phyloP scores from a whole-genome alignment of 2,329 filamentous ascomycete genomes.

The Ophiostoma sp. region DNA sequence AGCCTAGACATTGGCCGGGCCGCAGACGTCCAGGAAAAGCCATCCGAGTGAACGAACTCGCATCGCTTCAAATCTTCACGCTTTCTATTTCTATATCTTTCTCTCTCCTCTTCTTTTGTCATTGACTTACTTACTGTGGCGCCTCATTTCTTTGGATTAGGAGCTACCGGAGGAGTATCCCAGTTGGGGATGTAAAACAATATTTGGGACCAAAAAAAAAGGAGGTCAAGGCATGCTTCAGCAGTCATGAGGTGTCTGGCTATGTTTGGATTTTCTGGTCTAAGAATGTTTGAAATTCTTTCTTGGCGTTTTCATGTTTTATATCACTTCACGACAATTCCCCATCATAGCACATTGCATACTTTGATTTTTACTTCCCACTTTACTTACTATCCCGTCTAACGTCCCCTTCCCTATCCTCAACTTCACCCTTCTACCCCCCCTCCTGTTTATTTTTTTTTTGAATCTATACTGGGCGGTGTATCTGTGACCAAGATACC shows the following conservation, averaged over 20 bases:
- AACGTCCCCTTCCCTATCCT: not conserved
- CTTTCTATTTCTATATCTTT: not conserved
- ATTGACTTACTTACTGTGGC: not conserved
- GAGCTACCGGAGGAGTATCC: not conserved
- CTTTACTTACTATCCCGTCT: not conserved
- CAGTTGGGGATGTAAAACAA: not conserved
- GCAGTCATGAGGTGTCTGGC: not conserved
- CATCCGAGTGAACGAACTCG: not conserved
- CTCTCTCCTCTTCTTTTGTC: not conserved
- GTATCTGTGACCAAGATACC: too few species aligned
- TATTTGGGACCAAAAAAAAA: not conserved
- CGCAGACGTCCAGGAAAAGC: conserved; percentile 18
- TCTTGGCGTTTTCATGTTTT: conserved; percentile 3
- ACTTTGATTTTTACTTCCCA: not conserved
- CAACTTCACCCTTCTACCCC: not conserved
- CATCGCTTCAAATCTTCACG: not conserved
- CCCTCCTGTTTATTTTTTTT: not conserved
- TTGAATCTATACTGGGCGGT: too few species aligned
- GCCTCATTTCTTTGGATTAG: not conserved
- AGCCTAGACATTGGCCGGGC: conserved; percentile 24
- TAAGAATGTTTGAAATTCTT: not conserved
- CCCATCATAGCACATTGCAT: conserved; percentile 11
- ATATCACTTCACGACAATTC: not conserved
- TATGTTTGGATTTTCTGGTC: not conserved
- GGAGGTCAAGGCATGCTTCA: not conserved